phyloP scores from a whole-genome alignment of 2,329 filamentous ascomycete species.

The Talaromyces sp. region DNA sequence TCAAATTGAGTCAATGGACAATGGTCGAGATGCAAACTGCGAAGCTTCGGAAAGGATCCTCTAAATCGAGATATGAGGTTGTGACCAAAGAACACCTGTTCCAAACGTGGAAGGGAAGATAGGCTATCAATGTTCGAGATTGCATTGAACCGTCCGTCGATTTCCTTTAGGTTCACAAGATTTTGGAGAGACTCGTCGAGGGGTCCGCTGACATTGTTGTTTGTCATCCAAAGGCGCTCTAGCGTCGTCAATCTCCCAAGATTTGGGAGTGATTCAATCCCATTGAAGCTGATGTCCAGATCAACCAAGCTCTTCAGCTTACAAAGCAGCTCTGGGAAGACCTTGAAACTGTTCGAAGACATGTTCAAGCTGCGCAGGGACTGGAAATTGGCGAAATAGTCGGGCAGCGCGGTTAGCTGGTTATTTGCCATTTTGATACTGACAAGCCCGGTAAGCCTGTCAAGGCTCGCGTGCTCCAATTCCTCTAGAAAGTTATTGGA shows the following conservation, averaged over 20 bases:
- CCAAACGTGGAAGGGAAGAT: constrained; percentile 79
- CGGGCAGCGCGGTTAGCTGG: constrained; percentile 74
- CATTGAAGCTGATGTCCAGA: constrained; percentile 95
- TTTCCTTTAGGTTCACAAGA: constrained; percentile 78
- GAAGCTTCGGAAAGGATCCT: constrained; percentile 81
- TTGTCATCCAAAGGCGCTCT: constrained; percentile 91
- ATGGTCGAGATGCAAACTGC: constrained; percentile 85
- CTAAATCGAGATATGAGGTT: constrained; percentile 89
- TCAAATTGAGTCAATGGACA: constrained; percentile 96
- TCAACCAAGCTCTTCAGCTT: constrained; percentile 82
- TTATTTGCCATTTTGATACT: constrained; percentile 96
- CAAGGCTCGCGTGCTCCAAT: constrained; percentile 80
- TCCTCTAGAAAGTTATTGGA: constrained; percentile 93
- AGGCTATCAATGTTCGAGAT: constrained; percentile 88
- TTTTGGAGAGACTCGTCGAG: constrained; percentile 73
- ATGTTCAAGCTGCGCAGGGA: constrained; percentile 82
- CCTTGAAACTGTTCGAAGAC: constrained; percentile 87
- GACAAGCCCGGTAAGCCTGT: constrained; percentile 73
- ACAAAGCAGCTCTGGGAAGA: constrained; percentile 84
- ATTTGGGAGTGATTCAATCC: constrained; percentile 75
- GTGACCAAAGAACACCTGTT: constrained; percentile 87
- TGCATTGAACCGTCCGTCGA: constrained; percentile 92
- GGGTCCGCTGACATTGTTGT: constrained; percentile 79
- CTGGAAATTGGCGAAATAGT: constrained; percentile 80
- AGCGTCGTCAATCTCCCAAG: constrained; percentile 78